A percentile compares a stretch with the other conserved stretches of the same genome.
Conservation (phyloP, 352 stramenopile species). For the Phytophthora multivora region DNA sequence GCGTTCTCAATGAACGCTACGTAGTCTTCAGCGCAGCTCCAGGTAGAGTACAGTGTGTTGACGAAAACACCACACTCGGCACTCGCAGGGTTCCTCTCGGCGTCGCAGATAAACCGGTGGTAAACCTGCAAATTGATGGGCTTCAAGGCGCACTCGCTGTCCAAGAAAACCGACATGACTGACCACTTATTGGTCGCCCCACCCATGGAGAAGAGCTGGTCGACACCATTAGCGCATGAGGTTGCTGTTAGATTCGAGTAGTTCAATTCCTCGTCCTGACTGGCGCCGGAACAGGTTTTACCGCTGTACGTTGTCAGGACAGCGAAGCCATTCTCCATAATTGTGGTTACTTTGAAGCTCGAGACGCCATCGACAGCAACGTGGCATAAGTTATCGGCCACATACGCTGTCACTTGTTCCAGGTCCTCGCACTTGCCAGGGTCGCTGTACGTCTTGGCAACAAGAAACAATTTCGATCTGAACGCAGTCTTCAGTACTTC, state of each 20-base stretch:
- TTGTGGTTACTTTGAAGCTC: background rate
- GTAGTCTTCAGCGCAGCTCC: constrained; percentile 1
- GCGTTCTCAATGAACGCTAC: constrained; percentile 1
- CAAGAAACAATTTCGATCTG: constrained; percentile 6
- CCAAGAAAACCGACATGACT: constrained; percentile 5
- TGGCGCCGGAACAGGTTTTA: background rate
- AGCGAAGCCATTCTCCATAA: background rate
- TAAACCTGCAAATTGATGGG: background rate
- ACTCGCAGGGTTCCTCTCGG: background rate
- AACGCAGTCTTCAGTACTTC: background rate
- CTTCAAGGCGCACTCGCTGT: constrained; percentile 3
- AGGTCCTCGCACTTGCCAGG: background rate
- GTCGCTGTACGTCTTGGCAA: background rate
- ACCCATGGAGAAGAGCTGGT: constrained; percentile 6
- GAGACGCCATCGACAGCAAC: constrained; percentile 1
- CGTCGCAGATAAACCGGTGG: background rate
- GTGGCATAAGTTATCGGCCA: constrained; percentile 8
- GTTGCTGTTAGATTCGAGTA: background rate
- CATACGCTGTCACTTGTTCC: background rate
- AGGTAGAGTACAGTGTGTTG: background rate
- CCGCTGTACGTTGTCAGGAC: background rate
- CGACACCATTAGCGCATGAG: background rate
- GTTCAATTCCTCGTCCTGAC: background rate
- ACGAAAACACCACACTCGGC: background rate
- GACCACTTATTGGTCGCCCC: constrained; percentile 6